Base-by-base conservation (phyloP, 116 monocot species). In the Zostera marina region DNA sequence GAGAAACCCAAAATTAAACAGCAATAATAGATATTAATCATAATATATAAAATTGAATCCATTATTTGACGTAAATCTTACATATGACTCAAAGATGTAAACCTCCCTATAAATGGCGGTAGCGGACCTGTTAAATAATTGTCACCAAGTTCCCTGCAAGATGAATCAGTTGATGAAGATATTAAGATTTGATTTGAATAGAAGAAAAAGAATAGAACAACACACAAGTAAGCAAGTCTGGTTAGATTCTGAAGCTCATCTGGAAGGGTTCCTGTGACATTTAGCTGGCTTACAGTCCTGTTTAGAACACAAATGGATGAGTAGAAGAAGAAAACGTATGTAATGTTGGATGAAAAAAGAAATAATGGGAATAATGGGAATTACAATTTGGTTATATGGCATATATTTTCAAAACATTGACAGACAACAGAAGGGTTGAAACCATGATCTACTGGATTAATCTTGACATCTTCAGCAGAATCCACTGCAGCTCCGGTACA, bases 51-150 rank as follows among this genome's bases (percentile, higher is more conserved):
- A 0, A 32, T 32, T 32, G 32, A 32, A 32, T 32, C 32, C 32
- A 32, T 32, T 32, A 32, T 1, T 32, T 32, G 32, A 3, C 32
- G 5, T 5, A 32, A 32, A 7, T 47, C 66, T 66, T 47, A 66
- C 66, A 66, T 5, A 26, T 54, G 21, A 11, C 58, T 8, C 66
- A 66, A 38, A 7, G 22, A 17, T 14, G 57, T 32, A 22, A 66
- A 38, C 19, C 58, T 81, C 70, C 87, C 92, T 13, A 92, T 67
- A 57, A 87, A 92, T 43, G 70, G 66, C 54, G 92, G 92, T 38
- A 92, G 19, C 2, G 76, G 69, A 38, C 92, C 92, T 1, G 72
- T 78, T 61, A 92, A 65, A 59, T 76, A 92, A 64, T 87, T 92
- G 47, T 81, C 76, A 47, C 7, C 42, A 5, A 92, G 17, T 3